phyloP scores from a whole-genome alignment of 257 asterid genomes.

The Gentiana straminea region DNA sequence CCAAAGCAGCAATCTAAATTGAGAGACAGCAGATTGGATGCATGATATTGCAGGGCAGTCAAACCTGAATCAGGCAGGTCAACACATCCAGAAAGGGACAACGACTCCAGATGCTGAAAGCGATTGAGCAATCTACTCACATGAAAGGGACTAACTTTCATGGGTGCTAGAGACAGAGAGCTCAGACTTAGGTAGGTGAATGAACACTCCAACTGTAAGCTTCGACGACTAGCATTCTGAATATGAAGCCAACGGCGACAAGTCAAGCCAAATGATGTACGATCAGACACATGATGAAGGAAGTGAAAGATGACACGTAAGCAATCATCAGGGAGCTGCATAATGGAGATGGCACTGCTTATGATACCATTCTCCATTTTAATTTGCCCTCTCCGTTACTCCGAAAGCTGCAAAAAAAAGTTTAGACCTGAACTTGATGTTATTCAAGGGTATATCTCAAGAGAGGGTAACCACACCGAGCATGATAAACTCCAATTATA shows the following conservation, averaged over 20 bases:
- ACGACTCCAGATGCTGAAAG: conserved; percentile 32
- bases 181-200: conserved; percentile 22
- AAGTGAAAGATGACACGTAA: conserved; percentile 35
- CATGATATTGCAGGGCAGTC: conserved; percentile 25
- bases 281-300: conserved; percentile 40
- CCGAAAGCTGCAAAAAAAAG: conserved; percentile 41
- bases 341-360: conserved; percentile 17
- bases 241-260: conserved; percentile 58
- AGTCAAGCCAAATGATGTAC: conserved; percentile 62
- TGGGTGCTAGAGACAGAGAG: conserved; percentile 27
- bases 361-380: conserved; percentile 21
- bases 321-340: conserved; percentile 55
- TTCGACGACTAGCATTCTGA: conserved; percentile 47
- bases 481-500: too few relatives aligned
- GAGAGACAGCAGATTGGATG: conserved; percentile 33
- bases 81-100: conserved; percentile 58
- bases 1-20: conserved; percentile 52
- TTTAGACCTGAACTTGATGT: conserved; percentile 7
- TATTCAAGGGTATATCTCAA: too few relatives aligned
- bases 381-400: conserved; percentile 16
- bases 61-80: conserved; percentile 59
- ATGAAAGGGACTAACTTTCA: conserved; percentile 27
- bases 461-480: too few relatives aligned
- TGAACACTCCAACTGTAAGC: conserved; percentile 54
- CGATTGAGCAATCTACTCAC: conserved; percentile 38